phyloP scores from a whole-genome alignment of 2,329 filamentous ascomycete species.

The Claviceps pazoutovae region DNA sequence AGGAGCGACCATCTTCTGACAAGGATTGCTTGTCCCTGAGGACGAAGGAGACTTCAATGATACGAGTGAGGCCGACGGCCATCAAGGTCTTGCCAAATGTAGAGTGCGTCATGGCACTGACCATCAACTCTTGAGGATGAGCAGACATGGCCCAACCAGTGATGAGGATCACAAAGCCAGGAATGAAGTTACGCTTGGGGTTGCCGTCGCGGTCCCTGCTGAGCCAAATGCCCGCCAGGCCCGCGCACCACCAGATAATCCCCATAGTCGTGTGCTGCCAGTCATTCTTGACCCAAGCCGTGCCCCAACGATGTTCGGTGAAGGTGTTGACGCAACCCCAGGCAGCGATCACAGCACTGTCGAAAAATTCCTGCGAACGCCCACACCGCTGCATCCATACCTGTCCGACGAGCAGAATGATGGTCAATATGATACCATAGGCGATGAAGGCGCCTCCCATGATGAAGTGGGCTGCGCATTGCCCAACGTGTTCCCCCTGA shows the following conservation, averaged over 20 bases:
- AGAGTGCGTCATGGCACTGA: conserved; percentile 77
- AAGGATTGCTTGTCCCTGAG: conserved; percentile 56
- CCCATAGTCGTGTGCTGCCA: conserved; percentile 99
- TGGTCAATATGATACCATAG: conserved; percentile 77
- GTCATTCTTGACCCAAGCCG: conserved; percentile 80
- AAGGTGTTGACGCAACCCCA: conserved; percentile 99
- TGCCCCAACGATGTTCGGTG: conserved; percentile 91
- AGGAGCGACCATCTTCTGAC: conserved; percentile 52
- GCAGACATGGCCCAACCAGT: conserved; percentile 94
- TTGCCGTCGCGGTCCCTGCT: conserved; percentile 69
- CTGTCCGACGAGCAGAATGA: conserved; percentile 79
- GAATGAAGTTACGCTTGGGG: conserved; percentile 86
- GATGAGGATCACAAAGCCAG: conserved; percentile 76
- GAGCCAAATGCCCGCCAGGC: conserved; percentile 82
- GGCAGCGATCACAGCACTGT: conserved; percentile 75
- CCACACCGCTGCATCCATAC: conserved; percentile 70
- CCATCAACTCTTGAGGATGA: conserved; percentile 69
- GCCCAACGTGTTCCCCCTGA: conserved; percentile 76
- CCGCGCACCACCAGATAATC: conserved; percentile 96
- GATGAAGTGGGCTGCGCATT: conserved; percentile 94
- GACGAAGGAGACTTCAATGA: conserved; percentile 85
- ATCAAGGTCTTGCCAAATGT: conserved; percentile 94
- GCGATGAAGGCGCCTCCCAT: conserved; percentile 96
- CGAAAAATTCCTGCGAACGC: conserved; percentile 92
- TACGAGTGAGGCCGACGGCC: conserved; percentile 68